These are phyloP conservation scores for Pyrrhoderma noxium DNA, from an alignment of 1,284 basidiomycete genomes.

Conservation along the genomic window DNA sequence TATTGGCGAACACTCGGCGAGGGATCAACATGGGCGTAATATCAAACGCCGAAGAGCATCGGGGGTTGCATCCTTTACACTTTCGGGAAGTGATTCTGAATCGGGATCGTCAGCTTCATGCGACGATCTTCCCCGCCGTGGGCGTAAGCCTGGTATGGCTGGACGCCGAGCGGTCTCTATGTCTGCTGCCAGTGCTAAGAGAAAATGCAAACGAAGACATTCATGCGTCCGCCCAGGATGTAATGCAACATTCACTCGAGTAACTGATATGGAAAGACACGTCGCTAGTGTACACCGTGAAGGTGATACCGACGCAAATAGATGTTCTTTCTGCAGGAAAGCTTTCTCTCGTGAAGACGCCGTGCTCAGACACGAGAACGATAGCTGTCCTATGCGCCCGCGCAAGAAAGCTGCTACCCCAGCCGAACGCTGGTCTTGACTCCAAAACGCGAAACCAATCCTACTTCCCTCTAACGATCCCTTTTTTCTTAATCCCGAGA, in stretches of 20 bases:
- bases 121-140: neutral
- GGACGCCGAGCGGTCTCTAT: neutral
- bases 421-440: conserved; percentile 9
- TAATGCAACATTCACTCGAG: conserved; percentile 14
- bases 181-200: conserved; percentile 1
- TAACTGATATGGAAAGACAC: conserved; percentile 19
- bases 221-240: conserved; percentile 15
- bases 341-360: conserved; percentile 19
- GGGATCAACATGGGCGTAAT: neutral
- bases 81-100: conserved; percentile 8
- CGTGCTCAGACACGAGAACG: conserved; percentile 18
- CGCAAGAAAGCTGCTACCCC: conserved; percentile 11
- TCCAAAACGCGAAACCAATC: neutral
- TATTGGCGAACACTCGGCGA: neutral
- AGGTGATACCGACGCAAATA: conserved; percentile 12
- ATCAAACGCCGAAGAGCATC: conserved; percentile 9
- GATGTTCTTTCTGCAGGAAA: conserved; percentile 17
- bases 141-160: neutral
- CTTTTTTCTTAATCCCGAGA: neutral
- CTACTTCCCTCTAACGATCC: neutral
- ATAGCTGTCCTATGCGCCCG: conserved; percentile 17
- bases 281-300: conserved; percentile 13
- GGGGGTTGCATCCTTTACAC: neutral
- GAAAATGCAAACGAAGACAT: conserved; percentile 16
- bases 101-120: neutral